phyloP scores from a whole-genome alignment of 2,329 filamentous ascomycete genomes.

The Paracorniculantispora psalliotae region DNA sequence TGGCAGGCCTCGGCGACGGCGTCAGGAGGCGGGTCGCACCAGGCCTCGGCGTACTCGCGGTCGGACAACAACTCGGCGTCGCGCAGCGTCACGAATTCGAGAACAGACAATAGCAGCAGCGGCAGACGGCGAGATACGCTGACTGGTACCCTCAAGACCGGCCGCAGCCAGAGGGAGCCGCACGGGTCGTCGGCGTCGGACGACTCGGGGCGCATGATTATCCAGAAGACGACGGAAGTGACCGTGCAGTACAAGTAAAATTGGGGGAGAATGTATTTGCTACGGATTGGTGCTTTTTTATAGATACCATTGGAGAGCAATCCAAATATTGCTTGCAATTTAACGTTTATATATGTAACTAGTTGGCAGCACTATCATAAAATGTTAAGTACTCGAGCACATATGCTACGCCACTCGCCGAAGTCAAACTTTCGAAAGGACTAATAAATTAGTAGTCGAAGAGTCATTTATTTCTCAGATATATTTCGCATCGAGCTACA shows the following conservation, averaged over 20 bases:
- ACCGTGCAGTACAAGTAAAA: neutral
- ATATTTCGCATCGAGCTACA: neutral
- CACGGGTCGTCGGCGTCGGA: neutral
- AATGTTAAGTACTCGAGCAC: neutral
- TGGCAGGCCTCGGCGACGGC: neutral
- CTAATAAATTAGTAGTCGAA: neutral
- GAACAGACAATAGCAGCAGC: neutral
- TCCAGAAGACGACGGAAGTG: neutral
- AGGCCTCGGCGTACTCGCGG: neutral
- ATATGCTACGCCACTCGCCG: too few relatives aligned
- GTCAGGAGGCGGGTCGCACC: neutral
- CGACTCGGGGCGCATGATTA: neutral
- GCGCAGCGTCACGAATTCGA: neutral
- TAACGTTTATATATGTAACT: neutral
- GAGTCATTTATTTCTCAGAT: neutral
- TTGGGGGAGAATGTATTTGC: neutral
- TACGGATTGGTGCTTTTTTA: neutral
- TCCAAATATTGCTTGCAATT: neutral
- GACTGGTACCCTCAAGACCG: neutral
- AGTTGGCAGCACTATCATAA: neutral
- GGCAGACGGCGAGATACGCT: neutral
- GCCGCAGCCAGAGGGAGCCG: neutral
- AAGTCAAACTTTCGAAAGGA: neutral
- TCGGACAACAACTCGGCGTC: neutral
- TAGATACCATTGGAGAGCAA: neutral